These are phyloP conservation scores for Populus alba DNA, from an alignment of 345 rosid species.

Conservation along the genomic window DNA sequence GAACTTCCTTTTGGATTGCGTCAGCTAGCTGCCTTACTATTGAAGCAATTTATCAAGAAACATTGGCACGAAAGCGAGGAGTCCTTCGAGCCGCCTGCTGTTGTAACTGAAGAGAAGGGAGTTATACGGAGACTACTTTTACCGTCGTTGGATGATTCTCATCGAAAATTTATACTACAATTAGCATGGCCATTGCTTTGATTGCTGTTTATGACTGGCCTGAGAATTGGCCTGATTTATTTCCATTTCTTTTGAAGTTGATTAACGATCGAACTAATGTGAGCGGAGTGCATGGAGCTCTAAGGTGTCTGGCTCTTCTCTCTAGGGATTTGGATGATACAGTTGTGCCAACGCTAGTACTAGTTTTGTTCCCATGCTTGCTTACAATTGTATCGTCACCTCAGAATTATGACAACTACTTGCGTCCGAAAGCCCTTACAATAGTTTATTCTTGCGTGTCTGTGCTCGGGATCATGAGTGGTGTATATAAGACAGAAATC, in stretches of 20 bases:
- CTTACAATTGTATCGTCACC: constrained; percentile 72
- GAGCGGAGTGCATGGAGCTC: constrained; percentile 83
- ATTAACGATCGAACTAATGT: constrained; percentile 55
- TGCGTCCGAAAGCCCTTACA: constrained; percentile 73
- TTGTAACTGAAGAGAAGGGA: constrained; percentile 70
- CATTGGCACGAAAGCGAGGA: constrained; percentile 94
- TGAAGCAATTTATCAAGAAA: constrained; percentile 81
- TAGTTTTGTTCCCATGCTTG: constrained; percentile 77
- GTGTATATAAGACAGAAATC: constrained; percentile 74
- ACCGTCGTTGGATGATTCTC: constrained; percentile 69
- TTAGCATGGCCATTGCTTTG: constrained; percentile 80
- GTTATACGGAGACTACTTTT: constrained; percentile 67
- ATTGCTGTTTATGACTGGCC: constrained; percentile 88
- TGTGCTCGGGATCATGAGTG: constrained; percentile 78
- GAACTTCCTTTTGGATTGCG: constrained; percentile 74
- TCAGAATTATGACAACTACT: constrained; percentile 69
- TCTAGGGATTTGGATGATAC: constrained; percentile 82
- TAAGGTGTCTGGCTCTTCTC: constrained; percentile 82
- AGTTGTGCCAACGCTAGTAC: constrained; percentile 65
- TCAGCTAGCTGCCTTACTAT: constrained; percentile 92
- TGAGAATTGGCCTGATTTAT: constrained; percentile 81
- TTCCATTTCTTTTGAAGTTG: constrained; percentile 71
- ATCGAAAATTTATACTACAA: constrained; percentile 79
- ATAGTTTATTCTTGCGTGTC: constrained; percentile 75
- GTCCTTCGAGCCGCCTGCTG: constrained; percentile 68